These are phyloP conservation scores for Beauveria rudraprayagi DNA, from an alignment of 2,329 filamentous ascomycete species.

Conservation along the genomic window DNA sequence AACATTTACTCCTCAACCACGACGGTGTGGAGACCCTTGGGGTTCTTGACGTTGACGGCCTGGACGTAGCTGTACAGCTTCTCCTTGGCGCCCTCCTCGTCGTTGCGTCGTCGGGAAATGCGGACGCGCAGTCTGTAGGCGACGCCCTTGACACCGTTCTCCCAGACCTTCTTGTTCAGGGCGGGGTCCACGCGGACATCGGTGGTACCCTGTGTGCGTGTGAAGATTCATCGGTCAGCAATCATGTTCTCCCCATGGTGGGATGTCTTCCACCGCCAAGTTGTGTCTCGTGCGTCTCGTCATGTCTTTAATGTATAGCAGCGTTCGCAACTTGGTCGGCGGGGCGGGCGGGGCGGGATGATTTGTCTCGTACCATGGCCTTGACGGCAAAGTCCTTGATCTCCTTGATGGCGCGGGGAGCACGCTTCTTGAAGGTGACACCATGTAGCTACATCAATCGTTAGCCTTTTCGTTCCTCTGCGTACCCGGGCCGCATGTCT, in stretches of 20 bases:
- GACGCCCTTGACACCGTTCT: slow-evolving; percentile 97
- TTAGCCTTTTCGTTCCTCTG: slow-evolving; percentile 7
- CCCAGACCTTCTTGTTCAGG: slow-evolving; percentile 99
- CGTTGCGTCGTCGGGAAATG: slow-evolving; percentile 99
- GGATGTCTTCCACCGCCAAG: neutral
- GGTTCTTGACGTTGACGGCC: slow-evolving; percentile 98
- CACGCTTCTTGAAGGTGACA: slow-evolving; percentile 99
- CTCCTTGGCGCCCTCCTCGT: slow-evolving; percentile 99
- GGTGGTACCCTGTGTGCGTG: slow-evolving; percentile 65
- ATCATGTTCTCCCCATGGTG: neutral
- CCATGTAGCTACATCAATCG: slow-evolving; percentile 69
- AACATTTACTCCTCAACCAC: slow-evolving; percentile 59
- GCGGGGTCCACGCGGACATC: slow-evolving; percentile 98
- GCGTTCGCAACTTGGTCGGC: slow-evolving; percentile 3
- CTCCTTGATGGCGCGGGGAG: slow-evolving; percentile 98
- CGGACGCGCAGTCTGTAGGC: slow-evolving; percentile 95
- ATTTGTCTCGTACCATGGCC: slow-evolving; percentile 74
- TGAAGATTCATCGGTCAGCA: slow-evolving; percentile 9
- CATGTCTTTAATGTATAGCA: neutral
- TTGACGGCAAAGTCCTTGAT: slow-evolving; percentile 88
- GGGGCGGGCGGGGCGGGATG: neutral
- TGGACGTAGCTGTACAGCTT: slow-evolving; percentile 99
- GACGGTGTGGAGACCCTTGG: slow-evolving; percentile 92
- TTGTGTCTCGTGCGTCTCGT: neutral
- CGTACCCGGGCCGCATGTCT: neutral